phyloP scores from a whole-genome alignment of 2,329 filamentous ascomycete species.

The Basipetospora chlamydospora region DNA sequence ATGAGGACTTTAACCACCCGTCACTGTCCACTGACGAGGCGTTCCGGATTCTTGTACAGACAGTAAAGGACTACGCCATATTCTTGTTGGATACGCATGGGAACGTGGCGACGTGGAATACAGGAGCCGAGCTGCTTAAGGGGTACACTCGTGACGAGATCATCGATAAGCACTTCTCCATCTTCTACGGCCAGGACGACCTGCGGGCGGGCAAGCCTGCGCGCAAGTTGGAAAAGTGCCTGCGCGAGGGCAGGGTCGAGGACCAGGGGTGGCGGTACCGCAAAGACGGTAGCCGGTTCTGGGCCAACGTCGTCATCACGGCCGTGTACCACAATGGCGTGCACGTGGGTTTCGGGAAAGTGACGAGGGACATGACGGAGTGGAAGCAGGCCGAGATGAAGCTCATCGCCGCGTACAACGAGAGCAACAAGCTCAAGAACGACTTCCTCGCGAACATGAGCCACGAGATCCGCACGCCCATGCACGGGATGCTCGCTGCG shows the following conservation, averaged over 20 bases:
- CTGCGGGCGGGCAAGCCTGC: slow-evolving; percentile 31
- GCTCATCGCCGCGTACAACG: slow-evolving; percentile 42
- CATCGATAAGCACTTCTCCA: slow-evolving; percentile 41
- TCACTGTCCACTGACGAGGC: slow-evolving; percentile 31
- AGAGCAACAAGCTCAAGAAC: slow-evolving; percentile 47
- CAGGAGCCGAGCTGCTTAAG: slow-evolving; percentile 39
- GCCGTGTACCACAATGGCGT: slow-evolving; percentile 35
- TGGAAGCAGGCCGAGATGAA: slow-evolving; percentile 38
- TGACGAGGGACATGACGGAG: slow-evolving; percentile 43
- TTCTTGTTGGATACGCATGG: slow-evolving; percentile 44
- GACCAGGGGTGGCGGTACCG: slow-evolving; percentile 46
- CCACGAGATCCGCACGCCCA: slow-evolving; percentile 50
- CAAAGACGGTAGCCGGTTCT: slow-evolving; percentile 43
- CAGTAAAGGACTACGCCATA: slow-evolving; percentile 47
- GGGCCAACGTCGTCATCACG: slow-evolving; percentile 46
- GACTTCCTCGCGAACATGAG: slow-evolving; percentile 50
- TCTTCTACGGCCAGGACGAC: slow-evolving; percentile 40
- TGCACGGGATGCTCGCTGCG: slow-evolving; percentile 49
- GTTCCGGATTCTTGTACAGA: slow-evolving; percentile 47
- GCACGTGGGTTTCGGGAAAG: slow-evolving; percentile 43
- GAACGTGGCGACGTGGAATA: slow-evolving; percentile 43
- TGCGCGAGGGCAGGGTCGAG: slow-evolving; percentile 40
- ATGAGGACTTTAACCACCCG: slow-evolving; percentile 12
- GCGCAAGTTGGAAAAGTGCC: slow-evolving; percentile 33
- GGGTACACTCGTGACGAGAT: slow-evolving; percentile 40